phyloP scores from a whole-genome alignment of 768 basidiomycete species.

The Lyophyllum decastes region DNA sequence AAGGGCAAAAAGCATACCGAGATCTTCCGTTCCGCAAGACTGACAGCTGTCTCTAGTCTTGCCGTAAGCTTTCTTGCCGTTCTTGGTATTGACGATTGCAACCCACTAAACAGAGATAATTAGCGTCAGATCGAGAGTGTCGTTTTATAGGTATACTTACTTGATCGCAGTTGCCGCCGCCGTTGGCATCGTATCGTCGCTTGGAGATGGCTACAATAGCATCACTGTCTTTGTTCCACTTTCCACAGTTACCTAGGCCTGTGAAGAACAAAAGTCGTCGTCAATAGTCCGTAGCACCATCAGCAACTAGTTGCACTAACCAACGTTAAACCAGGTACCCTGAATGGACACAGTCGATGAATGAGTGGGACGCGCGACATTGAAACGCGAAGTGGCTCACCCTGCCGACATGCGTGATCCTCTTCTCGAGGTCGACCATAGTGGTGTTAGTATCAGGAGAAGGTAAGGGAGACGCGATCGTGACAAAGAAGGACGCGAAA shows the following conservation, averaged over 20 bases:
- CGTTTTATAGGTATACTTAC: constrained; percentile 33
- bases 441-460: constrained; percentile 29
- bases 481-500: constrained; percentile 41
- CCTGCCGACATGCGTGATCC: constrained; percentile 53
- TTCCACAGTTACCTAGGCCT: constrained; percentile 67
- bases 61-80: constrained; percentile 50
- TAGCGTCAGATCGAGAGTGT: constrained; percentile 5
- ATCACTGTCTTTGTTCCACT: constrained; percentile 45
- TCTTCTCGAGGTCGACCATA: constrained; percentile 42
- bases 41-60: constrained; percentile 60
- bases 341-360: constrained; percentile 25
- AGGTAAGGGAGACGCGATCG: constrained; percentile 49
- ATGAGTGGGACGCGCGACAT: background rate
- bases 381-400: constrained; percentile 38
- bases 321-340: constrained; percentile 72
- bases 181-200: constrained; percentile 48
- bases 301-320: constrained; percentile 23
- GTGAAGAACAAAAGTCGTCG: constrained; percentile 10
- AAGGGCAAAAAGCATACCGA: constrained; percentile 46
- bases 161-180: constrained; percentile 60
- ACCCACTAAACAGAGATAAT: constrained; percentile 49
- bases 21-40: constrained; percentile 49
- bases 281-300: background rate
- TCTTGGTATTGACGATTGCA: constrained; percentile 58
- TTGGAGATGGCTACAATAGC: constrained; percentile 65